Percentiles rank a stretch among this genome's conserved stretches.
These are phyloP conservation scores for Phascolomyces articulosus DNA, from an alignment of 371 early-diverging fungal species.

Conservation along the genomic window DNA sequence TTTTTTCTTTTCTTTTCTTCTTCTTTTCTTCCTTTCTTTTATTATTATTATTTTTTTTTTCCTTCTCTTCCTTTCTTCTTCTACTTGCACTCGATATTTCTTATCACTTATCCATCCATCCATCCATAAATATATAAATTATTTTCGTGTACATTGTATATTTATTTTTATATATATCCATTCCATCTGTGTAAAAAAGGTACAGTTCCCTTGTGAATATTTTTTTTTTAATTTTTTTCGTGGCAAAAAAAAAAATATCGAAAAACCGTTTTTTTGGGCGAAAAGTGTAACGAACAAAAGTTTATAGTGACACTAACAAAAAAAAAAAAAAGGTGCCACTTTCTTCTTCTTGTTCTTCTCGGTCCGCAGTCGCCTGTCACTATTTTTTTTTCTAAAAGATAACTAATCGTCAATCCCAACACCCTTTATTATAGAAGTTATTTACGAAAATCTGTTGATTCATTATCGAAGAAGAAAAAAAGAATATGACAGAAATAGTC, in stretches of 20 bases:
- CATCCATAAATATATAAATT: too few species aligned
- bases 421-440: too few species aligned
- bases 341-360: neutral
- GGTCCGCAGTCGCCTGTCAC: conserved; percentile 3
- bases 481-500: neutral
- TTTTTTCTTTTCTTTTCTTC: neutral
- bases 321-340: neutral
- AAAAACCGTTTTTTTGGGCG: neutral
- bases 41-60: neutral
- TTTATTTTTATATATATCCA: too few species aligned
- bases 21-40: neutral
- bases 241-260: neutral
- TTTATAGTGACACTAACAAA: neutral
- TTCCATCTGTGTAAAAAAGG: too few species aligned
- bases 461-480: neutral
- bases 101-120: neutral
- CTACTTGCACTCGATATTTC: neutral
- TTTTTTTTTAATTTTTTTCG: too few species aligned
- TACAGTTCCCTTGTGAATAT: too few species aligned
- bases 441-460: neutral
- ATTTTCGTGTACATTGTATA: too few species aligned
- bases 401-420: neutral
- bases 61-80: neutral
- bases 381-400: neutral
- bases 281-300: neutral